A percentile compares a stretch with the other conserved stretches of the same genome.
Conservation (phyloP, 148 eudicot species). For the Suaeda aralocaspica region DNA sequence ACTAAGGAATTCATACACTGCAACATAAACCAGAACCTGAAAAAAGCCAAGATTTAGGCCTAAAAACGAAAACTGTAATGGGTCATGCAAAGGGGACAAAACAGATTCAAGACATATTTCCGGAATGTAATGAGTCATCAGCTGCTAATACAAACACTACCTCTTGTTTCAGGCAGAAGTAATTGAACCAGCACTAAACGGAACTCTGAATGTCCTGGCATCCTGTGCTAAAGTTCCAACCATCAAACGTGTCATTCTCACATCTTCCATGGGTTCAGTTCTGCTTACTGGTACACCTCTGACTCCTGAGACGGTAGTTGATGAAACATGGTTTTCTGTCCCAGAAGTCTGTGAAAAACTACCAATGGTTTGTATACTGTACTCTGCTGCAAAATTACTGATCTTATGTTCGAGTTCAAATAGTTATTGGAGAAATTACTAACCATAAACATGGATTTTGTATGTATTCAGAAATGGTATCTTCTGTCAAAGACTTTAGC, state of each 20-base stretch:
- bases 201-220: slow-evolving; percentile 51
- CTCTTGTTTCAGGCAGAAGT: slow-evolving; percentile 34
- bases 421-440: background rate
- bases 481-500: slow-evolving; percentile 46
- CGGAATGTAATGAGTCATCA: no score
- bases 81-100: no score
- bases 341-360: slow-evolving; percentile 24
- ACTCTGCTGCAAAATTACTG: background rate
- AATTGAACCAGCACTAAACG: slow-evolving; percentile 53
- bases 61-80: no score
- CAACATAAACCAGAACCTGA: no score
- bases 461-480: slow-evolving; percentile 37
- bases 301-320: slow-evolving; percentile 29
- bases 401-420: background rate
- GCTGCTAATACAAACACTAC: no score
- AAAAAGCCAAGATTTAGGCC: no score
- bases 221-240: slow-evolving; percentile 40
- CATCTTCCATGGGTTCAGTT: slow-evolving; percentile 45
- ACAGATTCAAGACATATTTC: no score
- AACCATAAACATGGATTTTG: background rate
- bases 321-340: slow-evolving; percentile 29
- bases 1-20: no score
- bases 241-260: slow-evolving; percentile 40
- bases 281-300: slow-evolving; percentile 10
- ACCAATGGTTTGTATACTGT: slow-evolving; percentile 23